A percentile compares a stretch with the other conserved stretches of the same genome.
Conservation (phyloP, 176 grass and related monocot genomes). For the Oryza glaberrima region DNA sequence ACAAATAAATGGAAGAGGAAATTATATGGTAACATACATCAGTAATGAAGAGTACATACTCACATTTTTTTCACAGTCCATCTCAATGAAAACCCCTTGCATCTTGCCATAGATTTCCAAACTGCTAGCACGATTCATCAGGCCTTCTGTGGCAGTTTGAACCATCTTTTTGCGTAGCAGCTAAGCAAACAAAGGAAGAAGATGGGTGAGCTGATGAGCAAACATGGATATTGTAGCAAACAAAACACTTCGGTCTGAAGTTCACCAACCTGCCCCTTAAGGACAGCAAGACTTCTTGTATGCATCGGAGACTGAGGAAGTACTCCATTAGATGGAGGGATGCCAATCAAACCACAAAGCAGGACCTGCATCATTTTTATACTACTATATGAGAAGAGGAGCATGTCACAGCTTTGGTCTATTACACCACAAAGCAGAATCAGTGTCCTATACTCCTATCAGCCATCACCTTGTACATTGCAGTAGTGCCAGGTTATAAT, state of each 20-base stretch:
- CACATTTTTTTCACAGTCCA: slow-evolving; percentile 56
- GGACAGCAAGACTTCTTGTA: slow-evolving; percentile 86
- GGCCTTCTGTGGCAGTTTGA: slow-evolving; percentile 69
- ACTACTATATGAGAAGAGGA: slow-evolving; percentile 35
- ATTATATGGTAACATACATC: neutral
- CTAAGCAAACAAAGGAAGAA: slow-evolving; percentile 43
- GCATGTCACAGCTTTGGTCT: neutral
- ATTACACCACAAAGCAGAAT: slow-evolving; percentile 53
- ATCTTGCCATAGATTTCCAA: slow-evolving; percentile 91
- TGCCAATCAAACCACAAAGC: slow-evolving; percentile 82
- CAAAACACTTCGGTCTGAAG: slow-evolving; percentile 24
- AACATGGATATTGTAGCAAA: neutral
- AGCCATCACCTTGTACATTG: neutral
- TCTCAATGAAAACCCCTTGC: slow-evolving; percentile 79
- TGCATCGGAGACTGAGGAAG: slow-evolving; percentile 99
- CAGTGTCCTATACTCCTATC: neutral
- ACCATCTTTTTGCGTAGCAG: slow-evolving; percentile 85
- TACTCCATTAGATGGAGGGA: slow-evolving; percentile 96
- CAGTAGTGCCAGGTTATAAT: neutral
- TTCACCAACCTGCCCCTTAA: slow-evolving; percentile 79
- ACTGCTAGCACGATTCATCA: slow-evolving; percentile 55
- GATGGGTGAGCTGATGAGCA: neutral
- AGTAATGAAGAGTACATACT: slow-evolving; percentile 26
- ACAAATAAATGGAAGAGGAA: neutral
- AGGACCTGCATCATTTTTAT: slow-evolving; percentile 64